These are phyloP conservation scores for Didymella lethalis DNA, from an alignment of 2,329 filamentous ascomycete genomes.

Conservation along the genomic window DNA sequence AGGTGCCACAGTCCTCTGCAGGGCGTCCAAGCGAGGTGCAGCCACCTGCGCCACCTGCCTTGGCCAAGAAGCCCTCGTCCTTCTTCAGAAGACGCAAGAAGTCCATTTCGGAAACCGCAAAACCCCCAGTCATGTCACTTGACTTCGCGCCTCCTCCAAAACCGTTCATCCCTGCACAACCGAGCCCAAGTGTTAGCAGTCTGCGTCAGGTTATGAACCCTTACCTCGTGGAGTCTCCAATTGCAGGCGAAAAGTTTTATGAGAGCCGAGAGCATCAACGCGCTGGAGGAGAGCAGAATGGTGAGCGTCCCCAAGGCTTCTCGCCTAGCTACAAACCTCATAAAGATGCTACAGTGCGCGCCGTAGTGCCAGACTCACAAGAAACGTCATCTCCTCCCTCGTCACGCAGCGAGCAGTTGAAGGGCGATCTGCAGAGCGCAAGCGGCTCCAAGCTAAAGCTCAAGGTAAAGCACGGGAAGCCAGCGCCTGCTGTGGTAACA, in stretches of 20 bases:
- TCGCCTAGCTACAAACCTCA: slow-evolving; percentile 79
- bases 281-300: slow-evolving; percentile 37
- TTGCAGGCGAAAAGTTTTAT: slow-evolving; percentile 34
- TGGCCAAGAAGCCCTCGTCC: slow-evolving; percentile 91
- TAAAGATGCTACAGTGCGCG: slow-evolving; percentile 73
- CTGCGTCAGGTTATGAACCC: slow-evolving; percentile 87
- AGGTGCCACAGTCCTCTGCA: slow-evolving; percentile 36
- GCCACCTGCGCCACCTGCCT: slow-evolving; percentile 40
- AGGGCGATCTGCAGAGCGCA: slow-evolving; percentile 30
- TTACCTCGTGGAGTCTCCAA: slow-evolving; percentile 63
- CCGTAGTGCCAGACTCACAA: slow-evolving; percentile 62
- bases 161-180: slow-evolving; percentile 43
- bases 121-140: slow-evolving; percentile 65
- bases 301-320: slow-evolving; percentile 65
- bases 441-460: slow-evolving; percentile 52
- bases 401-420: slow-evolving; percentile 40
- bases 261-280: slow-evolving; percentile 41
- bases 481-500: slow-evolving; percentile 28
- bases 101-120: slow-evolving; percentile 74
- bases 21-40: slow-evolving; percentile 35
- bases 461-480: slow-evolving; percentile 49
- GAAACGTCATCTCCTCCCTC: slow-evolving; percentile 33
- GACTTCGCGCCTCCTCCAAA: slow-evolving; percentile 48
- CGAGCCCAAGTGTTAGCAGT: slow-evolving; percentile 72
- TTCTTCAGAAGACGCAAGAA: slow-evolving; percentile 96